Base-by-base conservation (phyloP, 2,329 filamentous ascomycete species). In the Stemphylium vesicarium region DNA sequence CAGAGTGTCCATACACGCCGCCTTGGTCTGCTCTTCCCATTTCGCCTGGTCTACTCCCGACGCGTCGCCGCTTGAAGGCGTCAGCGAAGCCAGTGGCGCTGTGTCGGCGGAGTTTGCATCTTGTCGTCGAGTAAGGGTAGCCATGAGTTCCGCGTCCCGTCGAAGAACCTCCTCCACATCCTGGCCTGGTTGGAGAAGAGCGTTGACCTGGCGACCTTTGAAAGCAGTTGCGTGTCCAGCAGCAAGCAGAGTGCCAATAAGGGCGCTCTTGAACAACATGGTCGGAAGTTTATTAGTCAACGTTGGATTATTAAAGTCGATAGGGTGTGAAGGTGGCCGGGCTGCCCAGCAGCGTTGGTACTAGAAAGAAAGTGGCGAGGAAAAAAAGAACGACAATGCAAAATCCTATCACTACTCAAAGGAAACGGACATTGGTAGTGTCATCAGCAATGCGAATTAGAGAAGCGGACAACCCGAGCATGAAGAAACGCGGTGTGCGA, bases 1-100 rank as follows among this genome's bases (percentile, higher is more conserved):
- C 15, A 95, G 79, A 8, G 84, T 81, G 18, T 77, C 66, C 39
- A 77, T 77, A 74, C 91, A 95, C 18, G 87, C 87, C 10, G 77
- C 50, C 46, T 68, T 63, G n/a, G 76, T 77, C 40, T 76, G 59
- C 18, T 63, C 64, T 47, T 76, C 69, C 75, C 75, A 78, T 55
- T 71, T 63, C 1, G 64, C 61, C 11, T 72, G 46, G 52, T 76
- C 56, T 2, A 60, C 63, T 51, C 64, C 62, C 15, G 72, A 63
- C 46, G 71, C 70, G 48, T 74, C 72, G n/a, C 72, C 73, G 48
- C 70, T 71, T 18, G 65, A 65, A 13, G 73, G 73, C 31, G 65
- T 70, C 11, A 73, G 58, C 13, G 71, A 71, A 38, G 68, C 59
- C 26, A 70, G 53, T n/a, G 72, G 71, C 22, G 69, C 67, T 13